A percentile compares a stretch with the other conserved stretches of the same genome.
Conservation (phyloP, 768 basidiomycete species). For the Mycena haematopus region DNA sequence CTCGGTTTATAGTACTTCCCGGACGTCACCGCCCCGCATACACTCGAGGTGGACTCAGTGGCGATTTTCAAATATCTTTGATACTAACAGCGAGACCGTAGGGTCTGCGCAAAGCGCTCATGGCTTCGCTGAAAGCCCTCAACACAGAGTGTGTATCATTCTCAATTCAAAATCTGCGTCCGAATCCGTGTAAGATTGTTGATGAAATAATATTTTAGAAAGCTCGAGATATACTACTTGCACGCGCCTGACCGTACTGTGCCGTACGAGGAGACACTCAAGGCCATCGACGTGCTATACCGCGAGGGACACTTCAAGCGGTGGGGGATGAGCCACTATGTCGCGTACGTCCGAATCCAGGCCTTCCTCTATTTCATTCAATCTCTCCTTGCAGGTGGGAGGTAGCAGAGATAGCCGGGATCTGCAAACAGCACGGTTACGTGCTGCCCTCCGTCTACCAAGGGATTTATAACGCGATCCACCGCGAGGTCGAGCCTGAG, state of each 20-base stretch:
- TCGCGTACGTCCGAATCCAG: slow-evolving; percentile 45
- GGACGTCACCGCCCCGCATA: slow-evolving; percentile 6
- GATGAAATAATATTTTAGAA: slow-evolving; percentile 35
- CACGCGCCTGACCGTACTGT: slow-evolving; percentile 66
- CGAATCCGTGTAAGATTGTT: neutral
- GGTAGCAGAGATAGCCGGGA: slow-evolving; percentile 64
- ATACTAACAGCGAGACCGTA: too few species aligned
- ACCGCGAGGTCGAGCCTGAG: too few species aligned
- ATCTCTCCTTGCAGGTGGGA: slow-evolving; percentile 50
- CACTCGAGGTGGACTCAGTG: neutral
- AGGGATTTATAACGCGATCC: slow-evolving; percentile 35
- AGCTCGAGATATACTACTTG: slow-evolving; percentile 58
- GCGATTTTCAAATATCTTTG: too few species aligned
- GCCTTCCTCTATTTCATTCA: neutral
- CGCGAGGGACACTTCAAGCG: slow-evolving; percentile 63
- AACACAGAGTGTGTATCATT: slow-evolving; percentile 48
- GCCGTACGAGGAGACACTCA: slow-evolving; percentile 62
- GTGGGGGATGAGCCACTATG: slow-evolving; percentile 67
- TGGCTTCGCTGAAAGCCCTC: slow-evolving; percentile 51
- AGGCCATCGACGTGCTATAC: slow-evolving; percentile 59
- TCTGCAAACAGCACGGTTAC: slow-evolving; percentile 60
- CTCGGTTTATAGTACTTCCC: neutral
- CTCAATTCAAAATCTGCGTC: too few species aligned
- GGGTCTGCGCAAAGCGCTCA: slow-evolving; percentile 53
- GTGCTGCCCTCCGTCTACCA: slow-evolving; percentile 63